Conservation (phyloP, 441 rosid species). For the Jatropha podagrica region DNA sequence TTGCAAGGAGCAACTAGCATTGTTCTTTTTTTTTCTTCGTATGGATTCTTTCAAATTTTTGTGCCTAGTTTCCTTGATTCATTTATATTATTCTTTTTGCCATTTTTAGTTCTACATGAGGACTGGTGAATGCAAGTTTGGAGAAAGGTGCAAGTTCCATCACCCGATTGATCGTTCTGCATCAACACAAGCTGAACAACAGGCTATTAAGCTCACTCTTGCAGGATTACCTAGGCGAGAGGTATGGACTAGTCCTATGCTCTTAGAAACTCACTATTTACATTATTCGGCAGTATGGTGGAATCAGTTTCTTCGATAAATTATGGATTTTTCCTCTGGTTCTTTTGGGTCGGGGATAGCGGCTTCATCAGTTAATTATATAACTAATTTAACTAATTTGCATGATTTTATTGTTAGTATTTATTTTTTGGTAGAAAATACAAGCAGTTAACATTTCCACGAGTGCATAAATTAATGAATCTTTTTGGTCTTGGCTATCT, state of each 20-base stretch:
- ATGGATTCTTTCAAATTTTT: not conserved
- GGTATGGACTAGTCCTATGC: slow-evolving; percentile 35
- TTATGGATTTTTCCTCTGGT: not conserved
- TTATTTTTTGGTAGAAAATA: no score
- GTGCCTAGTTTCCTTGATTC: slow-evolving; percentile 1
- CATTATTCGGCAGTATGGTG: not conserved
- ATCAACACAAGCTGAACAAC: slow-evolving; percentile 45
- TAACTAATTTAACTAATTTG: no score
- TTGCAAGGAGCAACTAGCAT: not conserved
- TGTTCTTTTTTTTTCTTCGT: not conserved
- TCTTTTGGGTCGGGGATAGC: not conserved
- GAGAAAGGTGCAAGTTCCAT: slow-evolving; percentile 81
- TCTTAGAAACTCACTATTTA: not conserved
- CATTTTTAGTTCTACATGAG: slow-evolving; percentile 75
- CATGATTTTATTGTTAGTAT: no score
- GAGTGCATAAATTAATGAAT: no score
- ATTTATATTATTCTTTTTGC: not conserved
- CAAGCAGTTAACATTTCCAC: no score
- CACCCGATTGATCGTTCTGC: slow-evolving; percentile 76
- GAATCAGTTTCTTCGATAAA: slow-evolving; percentile 1
- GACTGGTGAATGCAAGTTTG: slow-evolving; percentile 87
- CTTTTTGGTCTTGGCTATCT: not conserved
- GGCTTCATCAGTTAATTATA: no score
- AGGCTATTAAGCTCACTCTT: slow-evolving; percentile 68
- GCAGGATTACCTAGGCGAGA: slow-evolving; percentile 98